phyloP scores from a whole-genome alignment of 78 protist species.

The Paulinella micropora region DNA sequence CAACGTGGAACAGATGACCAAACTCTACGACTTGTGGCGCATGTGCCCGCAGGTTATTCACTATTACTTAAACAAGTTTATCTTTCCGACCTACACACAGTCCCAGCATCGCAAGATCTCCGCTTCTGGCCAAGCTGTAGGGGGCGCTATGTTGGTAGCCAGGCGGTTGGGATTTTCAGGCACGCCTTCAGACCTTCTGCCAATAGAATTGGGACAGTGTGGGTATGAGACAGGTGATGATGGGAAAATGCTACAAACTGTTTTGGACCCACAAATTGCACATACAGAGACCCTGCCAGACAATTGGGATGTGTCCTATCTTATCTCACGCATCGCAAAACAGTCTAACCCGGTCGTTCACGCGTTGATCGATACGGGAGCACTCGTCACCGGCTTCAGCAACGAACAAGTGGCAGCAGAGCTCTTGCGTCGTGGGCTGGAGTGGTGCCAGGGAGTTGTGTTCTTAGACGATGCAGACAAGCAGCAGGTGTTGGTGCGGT shows the following conservation, averaged over 20 bases:
- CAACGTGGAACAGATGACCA: conserved; percentile 11
- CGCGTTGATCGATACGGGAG: conserved; percentile 53
- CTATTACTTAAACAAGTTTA: conserved; percentile 14
- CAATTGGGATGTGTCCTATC: conserved; percentile 10
- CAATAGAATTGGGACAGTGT: conserved; percentile 24
- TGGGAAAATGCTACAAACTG: conserved; percentile 27
- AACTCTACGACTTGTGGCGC: conserved; percentile 18
- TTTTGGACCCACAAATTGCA: conserved; percentile 23
- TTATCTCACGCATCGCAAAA: conserved; percentile 1
- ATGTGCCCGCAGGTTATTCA: conserved; percentile 16
- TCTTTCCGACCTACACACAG: conserved; percentile 26
- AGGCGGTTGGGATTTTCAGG: conserved; percentile 23
- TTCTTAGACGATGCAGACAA: conserved; percentile 26
- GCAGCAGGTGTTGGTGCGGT: conserved; percentile 22
- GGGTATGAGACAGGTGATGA: conserved; percentile 48
- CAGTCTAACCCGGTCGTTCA: too few species aligned
- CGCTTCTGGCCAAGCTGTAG: conserved; percentile 42
- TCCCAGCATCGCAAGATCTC: conserved; percentile 2
- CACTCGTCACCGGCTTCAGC: conserved; percentile 46
- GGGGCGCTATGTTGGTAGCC: conserved; percentile 21
- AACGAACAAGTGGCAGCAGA: conserved; percentile 36
- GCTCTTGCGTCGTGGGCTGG: conserved; percentile 23
- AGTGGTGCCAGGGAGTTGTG: conserved; percentile 38
- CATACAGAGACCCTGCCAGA: neutral
- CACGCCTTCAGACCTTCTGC: conserved; percentile 19